These are phyloP conservation scores for Stephania cephalantha DNA, from an alignment of 164 flowering plant genomes.

Conservation along the genomic window DNA sequence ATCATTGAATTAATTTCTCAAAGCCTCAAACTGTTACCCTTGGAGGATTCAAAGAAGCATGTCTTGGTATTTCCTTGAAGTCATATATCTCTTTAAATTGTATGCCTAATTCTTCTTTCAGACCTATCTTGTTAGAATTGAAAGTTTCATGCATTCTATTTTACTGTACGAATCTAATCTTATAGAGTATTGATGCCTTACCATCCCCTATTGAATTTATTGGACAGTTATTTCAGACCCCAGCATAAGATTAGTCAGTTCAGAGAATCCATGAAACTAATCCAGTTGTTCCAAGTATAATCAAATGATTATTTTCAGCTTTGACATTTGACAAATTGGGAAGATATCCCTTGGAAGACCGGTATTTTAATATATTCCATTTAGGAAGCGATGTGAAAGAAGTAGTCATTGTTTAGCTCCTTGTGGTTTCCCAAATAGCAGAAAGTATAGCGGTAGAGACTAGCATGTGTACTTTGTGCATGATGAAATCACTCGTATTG, in stretches of 20 bases:
- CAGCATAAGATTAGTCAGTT: background rate
- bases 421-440: background rate
- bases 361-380: too few species aligned
- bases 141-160: background rate
- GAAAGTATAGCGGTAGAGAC: background rate
- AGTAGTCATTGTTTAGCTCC: too few species aligned
- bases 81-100: background rate
- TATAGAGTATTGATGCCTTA: background rate
- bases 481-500: background rate
- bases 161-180: background rate
- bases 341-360: too few species aligned
- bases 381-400: too few species aligned
- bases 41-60: conserved; percentile 61
- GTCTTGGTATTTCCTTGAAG: conserved; percentile 42
- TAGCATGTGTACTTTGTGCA: background rate
- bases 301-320: background rate
- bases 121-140: background rate
- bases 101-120: background rate
- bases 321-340: background rate
- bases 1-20: conserved; percentile 87
- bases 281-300: background rate
- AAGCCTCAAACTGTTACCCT: conserved; percentile 50
- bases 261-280: background rate
- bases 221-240: background rate
- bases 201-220: background rate